Base-by-base conservation (phyloP, 2,329 filamentous ascomycete genomes). In the Pseudocercospora macadamiae region DNA sequence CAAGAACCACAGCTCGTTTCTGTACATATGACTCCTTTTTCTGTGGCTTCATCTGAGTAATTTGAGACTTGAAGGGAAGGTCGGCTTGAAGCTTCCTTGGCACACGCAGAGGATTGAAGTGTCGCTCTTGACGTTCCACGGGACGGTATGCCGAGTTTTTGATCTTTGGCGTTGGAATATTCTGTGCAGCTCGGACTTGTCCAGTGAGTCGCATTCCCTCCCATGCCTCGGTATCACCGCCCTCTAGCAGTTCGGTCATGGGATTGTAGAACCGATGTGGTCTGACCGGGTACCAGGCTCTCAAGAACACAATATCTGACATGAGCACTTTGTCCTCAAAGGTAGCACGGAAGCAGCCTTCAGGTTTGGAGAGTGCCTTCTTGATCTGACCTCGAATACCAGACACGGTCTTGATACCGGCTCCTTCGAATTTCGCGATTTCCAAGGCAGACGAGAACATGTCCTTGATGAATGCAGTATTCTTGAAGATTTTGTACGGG, bases 311-410 rank as follows among this genome's bases (percentile, higher is more conserved):
- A 66, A 99, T 96, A 74, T 99, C 95, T 75, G 88, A 91, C 84
- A 96, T 92, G 52, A 99, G 83, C 62, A 99, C 91, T 80, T 97
- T 99, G 83, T 99, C 95, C 76, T 99, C 95, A 68, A 99, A 99
- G 0, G 95, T 97, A 21, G 95, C 95, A 70, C 96, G 87, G 85
- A 96, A 97, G 77, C 93, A 89, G 49, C 95, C 95, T 66, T 99
- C 95, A 1, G 95, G 93, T 70, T 96, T 96, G 73, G 87, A 88
- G 0, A 99, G 83, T 0, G 95, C 93, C 61, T 92, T 88, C 80
- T 99, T 99, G 84, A 99, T 97, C 76, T 99, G 95, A 62, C 95
- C 95, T 39, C 95, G 86, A 61, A 99, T 87, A 53, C 96, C 96
- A 1, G 93, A 97, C 21, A 99, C 96, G 0, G 96, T 99, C 72